Conservation (phyloP, 2,329 filamentous ascomycete species). For the Trichoderma sp. region DNA sequence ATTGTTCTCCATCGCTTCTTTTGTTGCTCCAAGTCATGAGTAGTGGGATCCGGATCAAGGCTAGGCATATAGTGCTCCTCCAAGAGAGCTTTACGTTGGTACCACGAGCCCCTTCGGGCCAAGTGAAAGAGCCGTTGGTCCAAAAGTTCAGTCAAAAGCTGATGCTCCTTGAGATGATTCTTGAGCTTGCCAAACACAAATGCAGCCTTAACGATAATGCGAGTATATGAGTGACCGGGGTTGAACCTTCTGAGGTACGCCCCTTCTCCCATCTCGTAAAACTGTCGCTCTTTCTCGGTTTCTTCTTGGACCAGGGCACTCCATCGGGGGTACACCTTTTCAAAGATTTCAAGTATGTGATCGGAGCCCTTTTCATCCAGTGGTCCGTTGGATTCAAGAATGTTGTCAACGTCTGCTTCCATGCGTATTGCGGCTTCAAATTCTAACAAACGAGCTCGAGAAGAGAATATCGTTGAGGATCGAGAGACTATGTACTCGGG, state of each 20-base stretch:
- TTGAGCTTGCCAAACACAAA: conserved; percentile 81
- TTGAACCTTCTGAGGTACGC: conserved; percentile 88
- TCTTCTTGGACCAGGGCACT: conserved; percentile 72
- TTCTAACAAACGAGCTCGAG: conserved; percentile 75
- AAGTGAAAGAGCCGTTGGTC: conserved; percentile 82
- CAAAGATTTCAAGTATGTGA: conserved; percentile 71
- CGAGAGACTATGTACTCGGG: conserved; percentile 88
- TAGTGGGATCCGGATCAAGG: conserved; percentile 51
- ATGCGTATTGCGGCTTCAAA: conserved; percentile 85
- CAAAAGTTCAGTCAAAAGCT: conserved; percentile 74
- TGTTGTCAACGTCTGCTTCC: conserved; percentile 78
- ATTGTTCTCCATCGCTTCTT: conserved; percentile 83
- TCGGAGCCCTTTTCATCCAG: conserved; percentile 67
- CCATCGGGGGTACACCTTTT: conserved; percentile 82
- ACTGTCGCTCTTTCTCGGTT: conserved; percentile 71
- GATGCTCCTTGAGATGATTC: conserved; percentile 75
- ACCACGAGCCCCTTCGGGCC: conserved; percentile 86
- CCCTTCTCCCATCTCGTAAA: conserved; percentile 83
- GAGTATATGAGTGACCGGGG: conserved; percentile 89
- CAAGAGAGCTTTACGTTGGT: conserved; percentile 88
- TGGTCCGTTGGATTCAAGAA: conserved; percentile 78
- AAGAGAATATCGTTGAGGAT: conserved; percentile 84
- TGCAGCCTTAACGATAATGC: conserved; percentile 87
- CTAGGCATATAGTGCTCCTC: conserved; percentile 94
- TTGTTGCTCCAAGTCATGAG: conserved; percentile 53